Base-by-base conservation (phyloP, 2,329 filamentous ascomycete species). In the Samsoniella hepiali region DNA sequence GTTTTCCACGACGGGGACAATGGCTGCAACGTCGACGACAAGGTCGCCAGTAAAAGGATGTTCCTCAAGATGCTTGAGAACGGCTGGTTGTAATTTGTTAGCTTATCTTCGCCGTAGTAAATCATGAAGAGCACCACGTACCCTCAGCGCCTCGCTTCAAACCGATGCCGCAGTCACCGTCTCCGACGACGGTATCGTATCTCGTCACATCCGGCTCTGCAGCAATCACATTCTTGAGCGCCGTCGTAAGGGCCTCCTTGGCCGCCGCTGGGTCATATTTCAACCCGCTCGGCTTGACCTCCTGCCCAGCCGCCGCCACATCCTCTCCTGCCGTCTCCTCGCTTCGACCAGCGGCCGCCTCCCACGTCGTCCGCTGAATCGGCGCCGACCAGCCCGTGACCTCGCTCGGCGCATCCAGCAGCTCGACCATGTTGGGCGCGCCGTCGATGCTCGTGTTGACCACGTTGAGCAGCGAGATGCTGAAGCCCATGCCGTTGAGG, bases 161-260 rank as follows among this genome's bases (percentile, higher is more conserved):
- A 5, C 91, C 91, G 64, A 92, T 91, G 10, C 93, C 93, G 71
- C 93, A 97, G 76, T 97, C 93, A 54, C 93, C 93, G 72, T 97
- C 93, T 49, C 93, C 93, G 31, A 96, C 91, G 13, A 95, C 86
- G 0, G 91, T 96, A 72, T 92, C 90, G 69, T 86, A 92, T 57
- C 79, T 83, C 0, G 90, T 92, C 58, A 92, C 82, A 58, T 91
- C 87, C 1, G 89, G 87, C 73, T 93, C 90, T 1, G 82, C 88
- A 0, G 79, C 81, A 66, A 91, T 83, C 15, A 93, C 78, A 42
- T 79, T 80, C 56, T 89, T 77, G 17, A 92, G 78, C 0, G 81
- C 90, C 17, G 76, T 78, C 27, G 75, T 81, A 47, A 93, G 77
- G 5, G 81, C 80, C 32, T 79, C 74, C 64, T 80, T 83, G 11